These are phyloP conservation scores for Zygoascus ofunaensis DNA, from an alignment of 805 yeast genomes.

Conservation along the genomic window DNA sequence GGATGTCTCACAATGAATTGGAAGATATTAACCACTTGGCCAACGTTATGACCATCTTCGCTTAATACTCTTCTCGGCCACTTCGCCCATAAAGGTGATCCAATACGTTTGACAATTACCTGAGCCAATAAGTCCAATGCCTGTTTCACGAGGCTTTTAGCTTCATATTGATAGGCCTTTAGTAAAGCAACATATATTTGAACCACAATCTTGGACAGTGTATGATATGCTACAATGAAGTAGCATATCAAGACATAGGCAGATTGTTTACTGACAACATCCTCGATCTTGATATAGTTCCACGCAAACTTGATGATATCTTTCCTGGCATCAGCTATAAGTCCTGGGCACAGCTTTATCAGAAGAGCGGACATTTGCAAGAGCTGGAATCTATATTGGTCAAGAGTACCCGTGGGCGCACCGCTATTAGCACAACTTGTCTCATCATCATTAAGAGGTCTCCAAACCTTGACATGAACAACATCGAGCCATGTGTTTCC, in stretches of 20 bases:
- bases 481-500: constrained; percentile 49
- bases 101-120: constrained; percentile 61
- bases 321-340: constrained; percentile 54
- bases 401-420: constrained; percentile 60
- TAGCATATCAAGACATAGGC: constrained; percentile 84
- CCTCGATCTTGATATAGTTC: constrained; percentile 86
- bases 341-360: constrained; percentile 55
- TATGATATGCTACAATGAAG: constrained; percentile 80
- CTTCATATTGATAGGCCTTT: constrained; percentile 77
- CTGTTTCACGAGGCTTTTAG: constrained; percentile 72
- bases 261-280: constrained; percentile 78
- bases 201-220: constrained; percentile 79
- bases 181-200: constrained; percentile 87
- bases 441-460: constrained; percentile 40
- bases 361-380: constrained; percentile 73
- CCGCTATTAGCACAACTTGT: constrained; percentile 30
- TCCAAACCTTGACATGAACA: constrained; percentile 67
- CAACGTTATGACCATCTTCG: constrained; percentile 80
- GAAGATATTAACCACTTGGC: constrained; percentile 78
- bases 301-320: constrained; percentile 90
- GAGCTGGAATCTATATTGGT: constrained; percentile 64
- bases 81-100: constrained; percentile 66
- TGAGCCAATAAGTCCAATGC: constrained; percentile 87
- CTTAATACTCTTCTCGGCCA: constrained; percentile 90
- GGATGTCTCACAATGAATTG: constrained; percentile 83